Evolutionary conservation across 257 asterid genomes (phyloP).

Genomic region (Capsicum pubescens): DNA sequence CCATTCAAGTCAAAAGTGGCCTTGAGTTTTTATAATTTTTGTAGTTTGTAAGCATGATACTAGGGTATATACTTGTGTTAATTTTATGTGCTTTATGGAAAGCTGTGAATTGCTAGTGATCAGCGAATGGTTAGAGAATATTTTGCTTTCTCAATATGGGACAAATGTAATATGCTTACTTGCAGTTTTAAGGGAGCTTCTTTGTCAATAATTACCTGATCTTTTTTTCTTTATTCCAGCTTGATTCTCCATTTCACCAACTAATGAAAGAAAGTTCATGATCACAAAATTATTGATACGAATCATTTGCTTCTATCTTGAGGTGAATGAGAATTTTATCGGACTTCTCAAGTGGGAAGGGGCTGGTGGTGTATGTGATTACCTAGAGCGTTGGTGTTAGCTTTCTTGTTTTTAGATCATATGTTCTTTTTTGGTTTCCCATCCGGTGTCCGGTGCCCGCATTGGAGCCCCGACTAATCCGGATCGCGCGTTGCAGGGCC

Average conservation of each 20-base stretch:
- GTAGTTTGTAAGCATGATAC: neutral
- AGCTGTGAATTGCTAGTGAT: neutral
- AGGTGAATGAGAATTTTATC: neutral
- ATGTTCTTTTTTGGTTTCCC: too few relatives aligned
- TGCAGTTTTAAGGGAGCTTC: neutral
- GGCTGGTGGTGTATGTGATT: constrained; percentile 1
- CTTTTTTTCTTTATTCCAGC: neutral
- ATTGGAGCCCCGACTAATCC: too few relatives aligned
- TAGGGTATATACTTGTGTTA: neutral
- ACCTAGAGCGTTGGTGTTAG: neutral
- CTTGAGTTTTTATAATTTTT: neutral
- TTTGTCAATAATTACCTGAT: neutral
- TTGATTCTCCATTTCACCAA: neutral
- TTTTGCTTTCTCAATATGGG: neutral
- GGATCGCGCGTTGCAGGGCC: too few relatives aligned
- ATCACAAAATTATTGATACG: neutral
- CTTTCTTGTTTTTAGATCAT: neutral
- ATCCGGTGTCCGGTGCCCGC: too few relatives aligned
- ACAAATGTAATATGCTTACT: neutral
- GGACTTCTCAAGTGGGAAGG: neutral
- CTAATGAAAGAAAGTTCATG: neutral
- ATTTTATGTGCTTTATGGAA: neutral
- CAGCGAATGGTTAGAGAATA: neutral
- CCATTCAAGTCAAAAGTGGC: neutral
- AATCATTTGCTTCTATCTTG: constrained; percentile 13